A percentile compares a stretch with the other conserved stretches of the same genome.
These are phyloP conservation scores for Chaetothyriales sp. DNA, from an alignment of 2,329 filamentous ascomycete species.

Conservation along the genomic window DNA sequence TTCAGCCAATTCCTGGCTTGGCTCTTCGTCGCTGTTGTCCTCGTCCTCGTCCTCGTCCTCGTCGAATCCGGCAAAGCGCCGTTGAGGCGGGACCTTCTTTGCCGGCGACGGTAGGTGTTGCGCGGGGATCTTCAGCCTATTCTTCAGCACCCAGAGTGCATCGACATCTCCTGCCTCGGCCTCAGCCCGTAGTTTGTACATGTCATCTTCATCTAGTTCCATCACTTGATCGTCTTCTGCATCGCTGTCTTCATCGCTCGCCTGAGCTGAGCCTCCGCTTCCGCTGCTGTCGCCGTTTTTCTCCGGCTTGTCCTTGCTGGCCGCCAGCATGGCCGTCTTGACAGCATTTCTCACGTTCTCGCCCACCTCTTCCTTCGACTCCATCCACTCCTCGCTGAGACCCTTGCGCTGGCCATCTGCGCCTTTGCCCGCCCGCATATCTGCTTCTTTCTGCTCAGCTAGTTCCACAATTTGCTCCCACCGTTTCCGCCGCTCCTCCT, in stretches of 20 bases:
- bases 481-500: conserved; percentile 66
- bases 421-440: conserved; percentile 55
- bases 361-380: conserved; percentile 79
- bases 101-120: conserved; percentile 12
- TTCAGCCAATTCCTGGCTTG: conserved; percentile 21
- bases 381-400: conserved; percentile 77
- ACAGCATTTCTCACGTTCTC: conserved; percentile 72
- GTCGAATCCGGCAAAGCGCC: conserved; percentile 35
- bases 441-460: conserved; percentile 69
- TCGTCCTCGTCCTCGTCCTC: conserved; percentile 36
- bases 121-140: conserved; percentile 13
- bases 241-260: conserved; percentile 28
- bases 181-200: conserved; percentile 12
- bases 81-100: conserved; percentile 16
- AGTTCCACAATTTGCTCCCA: conserved; percentile 83
- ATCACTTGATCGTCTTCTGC: conserved; percentile 17
- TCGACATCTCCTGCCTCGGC: conserved; percentile 17
- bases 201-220: conserved; percentile 17
- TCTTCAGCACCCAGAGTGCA: conserved; percentile 19
- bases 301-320: conserved; percentile 30
- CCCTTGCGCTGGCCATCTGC: conserved; percentile 42
- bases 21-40: conserved; percentile 31
- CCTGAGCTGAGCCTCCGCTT: conserved; percentile 23
- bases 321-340: conserved; percentile 55
- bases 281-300: conserved; percentile 26